A percentile compares a stretch with the other conserved stretches of the same genome.
Conservation (phyloP, 2,329 filamentous ascomycete genomes). For the Alternaria brassicicola region DNA sequence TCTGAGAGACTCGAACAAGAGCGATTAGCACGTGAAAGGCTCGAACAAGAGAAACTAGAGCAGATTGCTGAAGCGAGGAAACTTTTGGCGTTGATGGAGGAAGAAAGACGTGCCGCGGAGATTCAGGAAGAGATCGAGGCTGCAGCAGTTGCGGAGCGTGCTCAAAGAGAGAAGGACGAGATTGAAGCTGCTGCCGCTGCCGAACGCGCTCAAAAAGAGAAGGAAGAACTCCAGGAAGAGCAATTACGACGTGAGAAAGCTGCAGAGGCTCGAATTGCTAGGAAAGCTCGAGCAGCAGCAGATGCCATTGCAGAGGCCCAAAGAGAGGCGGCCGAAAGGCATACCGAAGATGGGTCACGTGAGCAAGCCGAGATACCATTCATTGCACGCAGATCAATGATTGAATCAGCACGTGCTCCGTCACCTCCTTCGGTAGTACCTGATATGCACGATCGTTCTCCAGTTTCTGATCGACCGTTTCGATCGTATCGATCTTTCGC, state of each 20-base stretch:
- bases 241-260: slow-evolving; percentile 9
- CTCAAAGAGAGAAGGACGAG: slow-evolving; percentile 9
- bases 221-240: slow-evolving; percentile 2
- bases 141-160: slow-evolving; percentile 7
- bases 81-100: slow-evolving; percentile 11
- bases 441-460: slow-evolving; percentile 19
- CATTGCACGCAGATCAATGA: slow-evolving; percentile 4
- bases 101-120: slow-evolving; percentile 8
- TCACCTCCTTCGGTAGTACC: slow-evolving; percentile 15
- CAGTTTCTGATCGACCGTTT: slow-evolving; percentile 23
- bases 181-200: slow-evolving; percentile 2
- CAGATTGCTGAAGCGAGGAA: slow-evolving; percentile 12
- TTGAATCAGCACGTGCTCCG: slow-evolving; percentile 21
- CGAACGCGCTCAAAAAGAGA: slow-evolving; percentile 4
- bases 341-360: slow-evolving; percentile 14
- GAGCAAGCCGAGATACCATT: slow-evolving; percentile 7
- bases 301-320: slow-evolving; percentile 4
- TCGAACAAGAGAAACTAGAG: slow-evolving; percentile 16
- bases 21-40: slow-evolving; percentile 2
- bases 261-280: slow-evolving; percentile 10
- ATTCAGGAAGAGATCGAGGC: slow-evolving; percentile 9
- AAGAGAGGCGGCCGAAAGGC: slow-evolving; percentile 5
- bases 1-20: slow-evolving; percentile 6
- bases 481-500: slow-evolving; percentile 29
- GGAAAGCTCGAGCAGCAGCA: slow-evolving; percentile 10